Conservation (phyloP, 441 rosid species). For the Erysimum cheiri region DNA sequence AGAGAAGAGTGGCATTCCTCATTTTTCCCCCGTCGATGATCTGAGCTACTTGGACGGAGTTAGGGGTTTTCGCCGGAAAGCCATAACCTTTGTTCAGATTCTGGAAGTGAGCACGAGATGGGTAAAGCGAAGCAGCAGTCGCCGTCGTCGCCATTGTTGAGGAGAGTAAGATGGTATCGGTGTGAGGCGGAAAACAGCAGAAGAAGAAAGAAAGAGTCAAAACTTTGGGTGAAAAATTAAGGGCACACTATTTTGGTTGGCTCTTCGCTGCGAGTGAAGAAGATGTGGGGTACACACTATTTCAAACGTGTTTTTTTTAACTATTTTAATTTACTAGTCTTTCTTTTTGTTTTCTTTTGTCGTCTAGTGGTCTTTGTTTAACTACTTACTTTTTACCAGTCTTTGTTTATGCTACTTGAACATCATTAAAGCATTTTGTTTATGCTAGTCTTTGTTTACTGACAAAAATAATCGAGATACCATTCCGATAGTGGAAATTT, state of each 20-base stretch:
- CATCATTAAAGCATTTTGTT: not conserved
- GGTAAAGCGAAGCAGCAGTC: conserved; percentile 34
- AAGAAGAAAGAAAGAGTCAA: not conserved
- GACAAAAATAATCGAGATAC: not conserved
- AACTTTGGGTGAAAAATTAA: conserved; percentile 5
- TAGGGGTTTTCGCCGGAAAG: conserved; percentile 29
- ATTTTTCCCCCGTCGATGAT: conserved; percentile 35
- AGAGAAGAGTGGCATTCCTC: conserved; percentile 39
- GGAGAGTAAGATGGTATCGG: conserved; percentile 15
- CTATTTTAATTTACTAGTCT: not conserved
- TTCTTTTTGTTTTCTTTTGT: too few species aligned
- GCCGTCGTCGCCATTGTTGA: conserved; percentile 43
- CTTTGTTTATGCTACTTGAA: not conserved
- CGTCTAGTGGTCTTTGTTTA: not conserved
- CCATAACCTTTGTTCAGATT: conserved; percentile 23
- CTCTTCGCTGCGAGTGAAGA: conserved; percentile 13
- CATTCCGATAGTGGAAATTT: not conserved
- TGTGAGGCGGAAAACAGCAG: conserved; percentile 43
- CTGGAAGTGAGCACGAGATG: conserved; percentile 16
- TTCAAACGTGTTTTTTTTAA: not conserved
- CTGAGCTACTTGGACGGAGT: conserved; percentile 36
- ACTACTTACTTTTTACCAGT: not conserved
- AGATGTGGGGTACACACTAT: not conserved
- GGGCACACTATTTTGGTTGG: conserved; percentile 17
- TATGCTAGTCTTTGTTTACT: conserved; percentile 1